Base-by-base conservation (phyloP, 768 basidiomycete species). In the Collybia nuda region DNA sequence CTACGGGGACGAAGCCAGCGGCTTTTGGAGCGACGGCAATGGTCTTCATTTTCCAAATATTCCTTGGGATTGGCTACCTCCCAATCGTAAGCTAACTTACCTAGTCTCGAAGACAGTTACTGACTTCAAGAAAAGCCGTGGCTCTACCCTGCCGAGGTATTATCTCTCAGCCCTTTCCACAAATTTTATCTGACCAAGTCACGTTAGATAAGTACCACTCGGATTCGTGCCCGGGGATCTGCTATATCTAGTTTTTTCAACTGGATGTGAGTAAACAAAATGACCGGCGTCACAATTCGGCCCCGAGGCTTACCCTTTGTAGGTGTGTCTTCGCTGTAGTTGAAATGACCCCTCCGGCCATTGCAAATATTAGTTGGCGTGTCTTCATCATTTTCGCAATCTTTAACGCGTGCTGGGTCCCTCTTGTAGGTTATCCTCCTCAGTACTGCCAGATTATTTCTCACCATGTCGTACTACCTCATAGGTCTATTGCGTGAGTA, bases 301-400 rank as follows among this genome's bases (percentile, higher is more conserved):
- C 35, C 11, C 3, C 18, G 18, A 18, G 28, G 40, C 6, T 6
- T 7, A 1, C 7, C 37, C 28, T 23, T n/a, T n/a, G 14, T 29
- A 66, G 64, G 64, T 67, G 65, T 48, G 64, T 69, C n/a, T 73
- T 73, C 48, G 66, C 67, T 17, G 69, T 74, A 9, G 72, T 74
- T 2, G 63, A 75, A 54, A 75, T 75, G 61, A 73, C 74, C 6
- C 71, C 71, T 6, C 66, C 64, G 2, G 71, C 73, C 1, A 74
- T 76, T 47, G 68, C 65, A n/a, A 73, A 72, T 59, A 72, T 76
- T 44, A 53, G 56, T 39, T 75, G 74, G 68, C 61, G 68, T 22
- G 72, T 75, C 3, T 78, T 74, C 64, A 70, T 75, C 51, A 72
- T 76, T 28, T 77, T 76, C 51, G 73, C 73, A 8, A 62, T 73